Conservation (phyloP, 1,284 basidiomycete species). For the Pholiota adiposa region DNA sequence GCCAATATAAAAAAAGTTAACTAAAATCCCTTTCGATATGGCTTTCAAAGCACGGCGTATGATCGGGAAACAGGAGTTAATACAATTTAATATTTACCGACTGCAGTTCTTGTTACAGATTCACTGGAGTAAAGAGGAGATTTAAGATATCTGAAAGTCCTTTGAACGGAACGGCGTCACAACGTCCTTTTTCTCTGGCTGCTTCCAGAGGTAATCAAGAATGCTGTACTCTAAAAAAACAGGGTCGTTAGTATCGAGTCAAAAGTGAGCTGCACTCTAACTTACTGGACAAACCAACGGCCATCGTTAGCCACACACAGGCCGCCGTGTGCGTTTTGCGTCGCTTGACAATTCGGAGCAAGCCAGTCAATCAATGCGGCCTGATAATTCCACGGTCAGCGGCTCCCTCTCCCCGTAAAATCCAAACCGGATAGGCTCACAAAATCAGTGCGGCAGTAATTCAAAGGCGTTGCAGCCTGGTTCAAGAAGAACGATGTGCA, state of each 20-base stretch:
- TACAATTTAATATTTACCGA: no score
- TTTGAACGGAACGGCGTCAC: no score
- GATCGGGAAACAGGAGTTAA: no score
- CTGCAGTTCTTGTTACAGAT: no score
- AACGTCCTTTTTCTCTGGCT: no score
- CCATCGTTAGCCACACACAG: constrained; percentile 19
- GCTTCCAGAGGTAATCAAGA: background rate
- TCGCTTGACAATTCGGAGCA: constrained; percentile 39
- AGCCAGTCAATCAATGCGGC: constrained; percentile 43
- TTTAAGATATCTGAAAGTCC: no score
- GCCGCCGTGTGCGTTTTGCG: constrained; percentile 19
- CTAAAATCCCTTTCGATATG: no score
- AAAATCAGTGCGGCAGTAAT: constrained; percentile 43
- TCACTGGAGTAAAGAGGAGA: no score
- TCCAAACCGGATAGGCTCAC: constrained; percentile 31
- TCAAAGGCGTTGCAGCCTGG: constrained; percentile 33
- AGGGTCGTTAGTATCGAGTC: background rate
- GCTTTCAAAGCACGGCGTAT: no score
- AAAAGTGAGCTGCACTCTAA: background rate
- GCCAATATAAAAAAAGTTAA: no score
- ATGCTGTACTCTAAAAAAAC: constrained; percentile 14
- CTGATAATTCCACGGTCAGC: constrained; percentile 26
- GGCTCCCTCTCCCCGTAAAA: no score
- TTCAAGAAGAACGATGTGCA: constrained; percentile 45
- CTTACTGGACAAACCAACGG: constrained; percentile 22